Evolutionary conservation across 139 green algal species (phyloP).

Genomic region (Raphidocelis subcapitata): DNA sequence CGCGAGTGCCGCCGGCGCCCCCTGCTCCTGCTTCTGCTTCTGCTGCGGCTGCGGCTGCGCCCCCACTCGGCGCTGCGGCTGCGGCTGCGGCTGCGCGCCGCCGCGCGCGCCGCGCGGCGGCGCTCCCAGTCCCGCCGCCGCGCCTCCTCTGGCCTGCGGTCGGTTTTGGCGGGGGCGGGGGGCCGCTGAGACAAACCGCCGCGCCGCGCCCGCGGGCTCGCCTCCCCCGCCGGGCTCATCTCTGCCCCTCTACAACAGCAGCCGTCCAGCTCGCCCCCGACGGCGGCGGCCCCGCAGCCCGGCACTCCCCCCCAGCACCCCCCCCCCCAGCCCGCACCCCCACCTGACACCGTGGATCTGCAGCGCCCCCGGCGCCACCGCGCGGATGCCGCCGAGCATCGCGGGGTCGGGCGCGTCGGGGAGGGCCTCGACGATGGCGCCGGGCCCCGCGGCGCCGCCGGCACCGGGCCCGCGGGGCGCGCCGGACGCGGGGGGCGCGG

Average conservation of each 20-base stretch:
- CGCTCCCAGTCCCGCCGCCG: conserved; percentile 11
- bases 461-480: neutral
- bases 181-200: neutral
- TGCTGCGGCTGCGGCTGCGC: conserved; percentile 32
- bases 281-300: too few species aligned
- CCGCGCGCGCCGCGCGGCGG: neutral
- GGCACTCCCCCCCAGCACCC: too few species aligned
- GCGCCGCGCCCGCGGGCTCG: too few species aligned
- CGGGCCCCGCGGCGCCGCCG: neutral
- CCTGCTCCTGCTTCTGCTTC: conserved; percentile 14
- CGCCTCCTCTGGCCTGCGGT: too few species aligned
- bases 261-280: too few species aligned
- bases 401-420: conserved; percentile 51
- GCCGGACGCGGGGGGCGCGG: neutral
- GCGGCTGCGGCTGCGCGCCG: neutral
- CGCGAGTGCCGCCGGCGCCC: neutral
- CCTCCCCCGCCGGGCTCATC: too few species aligned
- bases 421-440: conserved; percentile 46
- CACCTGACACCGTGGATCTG: conserved; percentile 24
- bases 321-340: neutral
- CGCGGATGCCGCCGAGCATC: conserved; percentile 27
- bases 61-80: neutral
- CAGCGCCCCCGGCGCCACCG: conserved; percentile 21
- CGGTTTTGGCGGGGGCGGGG: conserved; percentile 6
- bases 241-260: too few species aligned